Conservation (phyloP, 441 rosid species). For the Euphorbia schlechtendalii region DNA sequence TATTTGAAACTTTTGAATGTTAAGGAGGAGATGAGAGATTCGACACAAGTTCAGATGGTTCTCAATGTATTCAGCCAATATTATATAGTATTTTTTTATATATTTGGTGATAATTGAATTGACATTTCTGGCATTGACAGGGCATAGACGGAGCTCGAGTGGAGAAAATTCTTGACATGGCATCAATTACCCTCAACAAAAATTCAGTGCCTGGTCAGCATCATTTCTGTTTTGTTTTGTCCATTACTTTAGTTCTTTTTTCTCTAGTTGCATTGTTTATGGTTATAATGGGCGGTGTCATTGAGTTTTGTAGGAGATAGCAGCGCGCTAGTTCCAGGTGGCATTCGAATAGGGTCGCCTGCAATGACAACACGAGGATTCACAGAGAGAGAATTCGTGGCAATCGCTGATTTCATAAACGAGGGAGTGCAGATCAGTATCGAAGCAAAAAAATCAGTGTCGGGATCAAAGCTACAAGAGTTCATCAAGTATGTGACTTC, state of each 20-base stretch:
- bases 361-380: slow-evolving; percentile 94
- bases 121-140: slow-evolving; percentile 3
- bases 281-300: not conserved
- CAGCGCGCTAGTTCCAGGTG: slow-evolving; percentile 85
- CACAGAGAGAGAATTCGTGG: slow-evolving; percentile 57
- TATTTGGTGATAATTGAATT: not conserved
- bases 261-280: too few relatives aligned
- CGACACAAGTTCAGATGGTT: too few relatives aligned
- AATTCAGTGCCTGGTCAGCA: slow-evolving; percentile 79
- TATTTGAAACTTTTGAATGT: too few relatives aligned
- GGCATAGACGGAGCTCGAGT: slow-evolving; percentile 12
- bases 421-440: slow-evolving; percentile 69
- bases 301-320: slow-evolving; percentile 49
- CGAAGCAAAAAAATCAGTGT: slow-evolving; percentile 47
- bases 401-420: slow-evolving; percentile 61
- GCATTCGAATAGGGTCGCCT: slow-evolving; percentile 85
- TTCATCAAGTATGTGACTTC: slow-evolving; percentile 56
- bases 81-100: too few relatives aligned
- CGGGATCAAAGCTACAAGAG: slow-evolving; percentile 74
- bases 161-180: slow-evolving; percentile 89
- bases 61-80: too few relatives aligned
- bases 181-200: slow-evolving; percentile 87
- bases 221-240: not conserved
- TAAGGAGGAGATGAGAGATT: too few relatives aligned
- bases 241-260: not conserved